Evolutionary conservation across 805 yeast genomes (phyloP), one percentile per base, ranked within the genome.

Genomic region (Cyberlindnera samutprakarnensis): DNA sequence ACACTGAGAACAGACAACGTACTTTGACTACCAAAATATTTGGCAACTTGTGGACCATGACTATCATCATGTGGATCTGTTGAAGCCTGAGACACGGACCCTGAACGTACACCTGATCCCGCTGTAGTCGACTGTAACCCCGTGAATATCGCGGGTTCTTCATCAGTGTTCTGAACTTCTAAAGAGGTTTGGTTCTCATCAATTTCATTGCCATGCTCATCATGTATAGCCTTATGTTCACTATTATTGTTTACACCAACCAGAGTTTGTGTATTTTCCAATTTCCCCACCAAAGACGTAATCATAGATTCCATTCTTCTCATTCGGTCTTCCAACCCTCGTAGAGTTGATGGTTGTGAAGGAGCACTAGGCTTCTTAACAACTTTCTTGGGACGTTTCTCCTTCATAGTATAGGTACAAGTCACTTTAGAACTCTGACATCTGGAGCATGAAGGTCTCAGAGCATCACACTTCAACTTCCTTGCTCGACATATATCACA

Each of bases 401-500:
- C 29, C 10, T 30, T 33, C 12, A 39, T 35, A 2, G 40, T 36
- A 28, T 43, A 43, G 9, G 28, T 18, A 23, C 50, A 46, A 14
- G 18, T 13, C 28, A 71, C 76, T 49, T 78, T 80, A 19, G 79
- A 72, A 52, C 80, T 88, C 3, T 90, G 75, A 49, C 95, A 87
- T 46, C 80, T 86, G 17, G 76, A 72, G 51, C 90, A 82, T 2
- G 28, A 19, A 7, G 90, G 92, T 44, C 71, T 79, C 42, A 72
- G 72, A 8, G 88, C 90, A 47, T 82, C 90, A 55, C 92, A 82
- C 51, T 79, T 80, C 37, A 82, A 85, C 53, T 82, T 82, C 51
- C 81, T 75, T 47, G 74, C 72, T 12, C 92, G 54, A 32, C 75
- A 69, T 23, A 53, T 58, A 41, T 68, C 72, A 46, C 74, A 69